Evolutionary conservation across 257 asterid genomes (phyloP).

Genomic region (Penstemon davidsonii): DNA sequence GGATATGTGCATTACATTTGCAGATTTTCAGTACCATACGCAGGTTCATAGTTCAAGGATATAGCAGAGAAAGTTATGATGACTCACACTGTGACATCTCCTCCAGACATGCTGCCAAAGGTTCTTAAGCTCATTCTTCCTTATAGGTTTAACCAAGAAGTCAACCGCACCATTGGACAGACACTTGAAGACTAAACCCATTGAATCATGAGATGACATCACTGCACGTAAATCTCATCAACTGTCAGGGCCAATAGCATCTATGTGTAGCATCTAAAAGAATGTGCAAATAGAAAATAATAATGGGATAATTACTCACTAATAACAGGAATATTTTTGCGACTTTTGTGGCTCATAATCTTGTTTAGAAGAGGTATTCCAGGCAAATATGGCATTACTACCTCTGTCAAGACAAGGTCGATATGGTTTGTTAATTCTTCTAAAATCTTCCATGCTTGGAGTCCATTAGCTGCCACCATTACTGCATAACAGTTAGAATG

Average conservation of each 20-base stretch:
- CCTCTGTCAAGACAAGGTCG: conserved; percentile 81
- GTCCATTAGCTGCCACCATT: conserved; percentile 72
- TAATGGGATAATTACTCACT: conserved; percentile 52
- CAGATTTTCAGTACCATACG: too few species aligned
- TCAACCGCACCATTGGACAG: conserved; percentile 95
- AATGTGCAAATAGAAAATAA: neutral
- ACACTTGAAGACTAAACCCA: conserved; percentile 88
- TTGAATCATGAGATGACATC: conserved; percentile 96
- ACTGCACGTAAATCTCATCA: conserved; percentile 57
- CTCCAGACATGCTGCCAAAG: conserved; percentile 99
- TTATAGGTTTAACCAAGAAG: conserved; percentile 88
- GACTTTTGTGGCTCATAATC: conserved; percentile 81
- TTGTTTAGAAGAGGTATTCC: conserved; percentile 79
- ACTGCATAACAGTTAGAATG: conserved; percentile 47
- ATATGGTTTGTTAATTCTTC: conserved; percentile 70
- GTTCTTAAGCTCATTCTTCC: conserved; percentile 93
- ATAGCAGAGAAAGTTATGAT: conserved; percentile 5
- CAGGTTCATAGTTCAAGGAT: conserved; percentile 1
- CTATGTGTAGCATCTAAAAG: conserved; percentile 4
- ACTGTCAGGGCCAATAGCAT: conserved; percentile 23
- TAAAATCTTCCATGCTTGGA: conserved; percentile 85
- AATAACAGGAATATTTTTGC: conserved; percentile 80
- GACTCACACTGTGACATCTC: conserved; percentile 84
- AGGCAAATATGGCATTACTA: conserved; percentile 71
- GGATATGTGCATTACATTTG: too few species aligned